Evolutionary conservation across 1,284 basidiomycete species (phyloP), one percentile per base, ranked within the genome.

Genomic region (Porogramme epimiltina): DNA sequence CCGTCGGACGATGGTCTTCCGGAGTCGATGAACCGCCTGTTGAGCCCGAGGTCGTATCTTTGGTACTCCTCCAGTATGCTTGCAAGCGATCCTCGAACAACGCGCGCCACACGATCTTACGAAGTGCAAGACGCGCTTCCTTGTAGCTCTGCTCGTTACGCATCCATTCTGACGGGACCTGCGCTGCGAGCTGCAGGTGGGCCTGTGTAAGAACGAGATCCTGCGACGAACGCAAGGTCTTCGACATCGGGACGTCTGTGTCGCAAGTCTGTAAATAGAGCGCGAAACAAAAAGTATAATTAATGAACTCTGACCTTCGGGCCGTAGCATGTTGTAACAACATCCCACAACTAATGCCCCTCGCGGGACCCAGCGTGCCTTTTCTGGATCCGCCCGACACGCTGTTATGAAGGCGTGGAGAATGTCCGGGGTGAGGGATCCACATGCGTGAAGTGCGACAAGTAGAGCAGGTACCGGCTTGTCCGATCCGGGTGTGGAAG

Each of bases 51-150:
- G 8, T 31, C 15, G 28, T 15, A 31, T 15, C 15, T 31, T 15
- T 31, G 22, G 25, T 36, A 34, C 43, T 49, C 24, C 11, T 31
- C 28, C 15, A 15, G 28, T 31, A 31, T 8, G 28, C 28, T 8
- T 42, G 41, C 38, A 62, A 49, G 18, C 59, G 45, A 13, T 59
- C 59, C 42, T 66, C 63, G 4, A 71, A 59, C 23, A 87, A 68
- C 1, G 85, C 85, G 16, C 87, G 73, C 77, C 84, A 89, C 9
- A 80, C 77, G 28, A 88, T 77, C 62, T 89, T 89, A 22, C 78
- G 74, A 37, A 84, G 67, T 1, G 84, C 75, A 0, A 87, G 69
- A 26, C 66, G 62, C 5, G 76, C 66, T 4, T 55, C 58, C 15
- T 47, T 42, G 15, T 52, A 45, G 4, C 70, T 47, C 5, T 57